phyloP scores from a whole-genome alignment of 2,329 filamentous ascomycete genomes.

The Rachicladosporium sp. region DNA sequence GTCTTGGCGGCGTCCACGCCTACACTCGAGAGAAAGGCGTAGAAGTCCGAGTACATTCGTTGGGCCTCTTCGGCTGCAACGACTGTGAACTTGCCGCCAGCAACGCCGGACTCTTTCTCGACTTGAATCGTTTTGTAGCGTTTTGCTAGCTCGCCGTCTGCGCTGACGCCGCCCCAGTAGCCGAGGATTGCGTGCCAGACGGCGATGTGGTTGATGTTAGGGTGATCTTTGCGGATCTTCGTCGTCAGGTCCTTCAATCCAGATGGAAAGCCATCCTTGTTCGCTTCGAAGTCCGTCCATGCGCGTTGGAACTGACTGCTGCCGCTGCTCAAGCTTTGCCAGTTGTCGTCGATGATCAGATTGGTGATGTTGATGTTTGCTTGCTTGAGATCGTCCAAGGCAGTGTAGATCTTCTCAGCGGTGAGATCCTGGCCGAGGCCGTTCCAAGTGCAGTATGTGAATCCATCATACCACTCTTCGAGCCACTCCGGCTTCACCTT shows the following conservation, averaged over 20 bases:
- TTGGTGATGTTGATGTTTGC: conserved; percentile 67
- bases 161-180: conserved; percentile 84
- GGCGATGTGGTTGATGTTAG: conserved; percentile 67
- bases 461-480: conserved; percentile 80
- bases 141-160: conserved; percentile 58
- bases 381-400: conserved; percentile 57
- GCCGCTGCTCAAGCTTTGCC: conserved; percentile 62
- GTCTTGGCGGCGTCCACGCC: conserved; percentile 86
- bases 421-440: conserved; percentile 72
- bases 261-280: conserved; percentile 62
- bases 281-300: conserved; percentile 80
- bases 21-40: conserved; percentile 59
- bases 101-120: conserved; percentile 42
- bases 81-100: conserved; percentile 56
- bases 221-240: conserved; percentile 54
- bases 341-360: conserved; percentile 94
- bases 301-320: conserved; percentile 39
- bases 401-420: conserved; percentile 64
- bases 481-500: conserved; percentile 53
- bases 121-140: conserved; percentile 62
- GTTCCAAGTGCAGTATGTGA: conserved; percentile 97
- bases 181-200: conserved; percentile 87
- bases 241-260: conserved; percentile 62
- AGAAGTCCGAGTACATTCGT: conserved; percentile 83
- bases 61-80: conserved; percentile 62